Percentiles rank a stretch among this genome's conserved stretches.
phyloP scores from a whole-genome alignment of 2,329 filamentous ascomycete genomes.

The Arthrobotrys megalospora region DNA sequence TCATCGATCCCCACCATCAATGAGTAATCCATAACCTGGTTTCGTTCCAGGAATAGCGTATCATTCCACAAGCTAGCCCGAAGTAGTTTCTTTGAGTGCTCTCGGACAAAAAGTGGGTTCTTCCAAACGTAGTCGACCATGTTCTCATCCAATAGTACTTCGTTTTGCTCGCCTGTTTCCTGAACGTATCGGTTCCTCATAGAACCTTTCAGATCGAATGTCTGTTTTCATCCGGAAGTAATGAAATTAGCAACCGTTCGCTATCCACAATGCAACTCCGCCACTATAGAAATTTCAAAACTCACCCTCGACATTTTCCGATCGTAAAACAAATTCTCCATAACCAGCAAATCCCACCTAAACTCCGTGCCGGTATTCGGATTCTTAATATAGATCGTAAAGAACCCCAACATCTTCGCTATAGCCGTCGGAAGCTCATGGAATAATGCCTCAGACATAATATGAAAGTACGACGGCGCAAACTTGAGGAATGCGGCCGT shows the following conservation, averaged over 20 bases:
- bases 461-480: conserved; percentile 95
- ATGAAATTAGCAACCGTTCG: conserved; percentile 7
- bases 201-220: conserved; percentile 95
- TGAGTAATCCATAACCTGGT: conserved; percentile 99
- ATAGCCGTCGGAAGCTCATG: conserved; percentile 96
- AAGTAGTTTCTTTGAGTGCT: conserved; percentile 95
- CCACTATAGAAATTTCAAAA: not conserved
- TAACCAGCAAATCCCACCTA: conserved; percentile 92
- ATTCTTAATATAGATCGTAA: conserved; percentile 97
- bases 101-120: conserved; percentile 91
- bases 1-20: conserved; percentile 99
- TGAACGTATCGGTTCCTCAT: conserved; percentile 99
- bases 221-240: conserved; percentile 66
- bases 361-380: conserved; percentile 91
- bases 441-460: conserved; percentile 96
- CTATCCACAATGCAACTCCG: conserved; percentile 1
- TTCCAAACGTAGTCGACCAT: conserved; percentile 99
- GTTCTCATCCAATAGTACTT: conserved; percentile 97
- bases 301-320: conserved; percentile 80
- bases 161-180: conserved; percentile 93
- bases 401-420: conserved; percentile 99
- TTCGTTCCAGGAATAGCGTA: conserved; percentile 91
- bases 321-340: conserved; percentile 99
- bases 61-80: conserved; percentile 96
- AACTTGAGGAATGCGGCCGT: conserved; percentile 95